Percentiles rank a stretch among this genome's conserved stretches.
Evolutionary conservation across 2,329 filamentous ascomycete species (phyloP).

Genomic region (Davidsoniella neocaledoniae): DNA sequence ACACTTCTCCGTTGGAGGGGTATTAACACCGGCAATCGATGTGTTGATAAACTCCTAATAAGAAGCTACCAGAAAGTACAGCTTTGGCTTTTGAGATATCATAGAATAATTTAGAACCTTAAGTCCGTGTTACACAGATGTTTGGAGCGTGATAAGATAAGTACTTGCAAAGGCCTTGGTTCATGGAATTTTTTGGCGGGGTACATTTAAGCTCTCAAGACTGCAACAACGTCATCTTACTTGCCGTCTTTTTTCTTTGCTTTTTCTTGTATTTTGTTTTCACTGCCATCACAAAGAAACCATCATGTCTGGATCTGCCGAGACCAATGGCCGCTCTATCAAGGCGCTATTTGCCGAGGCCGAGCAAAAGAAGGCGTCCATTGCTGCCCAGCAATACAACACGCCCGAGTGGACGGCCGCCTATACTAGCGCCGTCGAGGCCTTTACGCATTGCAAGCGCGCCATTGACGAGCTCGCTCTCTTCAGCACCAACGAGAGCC

Average conservation of each 20-base stretch:
- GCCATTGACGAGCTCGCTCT: slow-evolving; percentile 56
- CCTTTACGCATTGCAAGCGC: slow-evolving; percentile 56
- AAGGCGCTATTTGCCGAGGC: slow-evolving; percentile 33
- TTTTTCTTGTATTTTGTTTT: too few relatives aligned
- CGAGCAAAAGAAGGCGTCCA: slow-evolving; percentile 31
- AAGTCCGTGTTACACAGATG: too few relatives aligned
- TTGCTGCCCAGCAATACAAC: slow-evolving; percentile 49
- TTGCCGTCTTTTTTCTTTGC: background rate
- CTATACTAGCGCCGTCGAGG: slow-evolving; percentile 47
- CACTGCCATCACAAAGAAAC: background rate
- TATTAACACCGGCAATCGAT: too few relatives aligned
- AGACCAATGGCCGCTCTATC: slow-evolving; percentile 32
- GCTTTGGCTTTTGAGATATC: too few relatives aligned
- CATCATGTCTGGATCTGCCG: slow-evolving; percentile 11
- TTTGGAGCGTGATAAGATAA: too few relatives aligned
- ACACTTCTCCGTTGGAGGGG: too few relatives aligned
- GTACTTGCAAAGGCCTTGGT: too few relatives aligned
- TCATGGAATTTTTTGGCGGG: too few relatives aligned
- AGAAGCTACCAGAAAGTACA: too few relatives aligned
- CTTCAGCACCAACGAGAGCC: slow-evolving; percentile 77
- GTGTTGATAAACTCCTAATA: too few relatives aligned
- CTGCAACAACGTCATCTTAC: background rate
- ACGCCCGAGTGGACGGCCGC: slow-evolving; percentile 49
- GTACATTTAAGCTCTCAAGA: background rate
- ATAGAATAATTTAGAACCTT: too few relatives aligned